phyloP scores from a whole-genome alignment of 176 grass and related monocot species.

The Tillandsia fasciculata region DNA sequence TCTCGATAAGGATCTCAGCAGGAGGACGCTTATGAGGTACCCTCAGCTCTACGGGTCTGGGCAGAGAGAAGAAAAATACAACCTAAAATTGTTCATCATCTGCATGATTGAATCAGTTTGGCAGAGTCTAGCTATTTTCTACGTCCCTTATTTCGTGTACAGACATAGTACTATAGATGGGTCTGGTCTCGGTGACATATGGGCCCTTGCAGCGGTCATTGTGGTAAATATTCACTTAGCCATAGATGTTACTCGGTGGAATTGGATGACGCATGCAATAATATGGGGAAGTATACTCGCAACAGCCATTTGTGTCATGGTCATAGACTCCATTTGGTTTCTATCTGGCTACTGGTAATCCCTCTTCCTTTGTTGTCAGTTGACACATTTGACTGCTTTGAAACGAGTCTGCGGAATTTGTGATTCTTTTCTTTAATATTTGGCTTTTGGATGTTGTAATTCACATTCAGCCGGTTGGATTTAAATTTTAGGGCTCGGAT shows the following conservation, averaged over 20 bases:
- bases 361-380: slow-evolving; percentile 17
- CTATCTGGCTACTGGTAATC: slow-evolving; percentile 78
- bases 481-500: no score
- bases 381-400: neutral
- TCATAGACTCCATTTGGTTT: slow-evolving; percentile 59
- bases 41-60: slow-evolving; percentile 79
- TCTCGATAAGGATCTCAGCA: slow-evolving; percentile 77
- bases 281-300: slow-evolving; percentile 57
- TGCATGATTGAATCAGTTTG: slow-evolving; percentile 67
- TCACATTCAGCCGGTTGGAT: no score
- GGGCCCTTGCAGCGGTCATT: slow-evolving; percentile 69
- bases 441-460: no score
- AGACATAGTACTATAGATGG: slow-evolving; percentile 51
- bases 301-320: slow-evolving; percentile 51
- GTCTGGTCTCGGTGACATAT: slow-evolving; percentile 71
- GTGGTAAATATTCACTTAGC: slow-evolving; percentile 78
- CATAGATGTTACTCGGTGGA: slow-evolving; percentile 73
- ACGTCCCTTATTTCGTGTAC: slow-evolving; percentile 73
- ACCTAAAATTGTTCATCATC: slow-evolving; percentile 64
- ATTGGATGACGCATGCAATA: slow-evolving; percentile 55
- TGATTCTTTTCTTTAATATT: no score
- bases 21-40: slow-evolving; percentile 48
- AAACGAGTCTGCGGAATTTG: no score
- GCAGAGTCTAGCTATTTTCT: slow-evolving; percentile 83
- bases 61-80: slow-evolving; percentile 60